phyloP scores from a whole-genome alignment of 805 yeast species.

The Kurtzmaniella cleridarum region DNA sequence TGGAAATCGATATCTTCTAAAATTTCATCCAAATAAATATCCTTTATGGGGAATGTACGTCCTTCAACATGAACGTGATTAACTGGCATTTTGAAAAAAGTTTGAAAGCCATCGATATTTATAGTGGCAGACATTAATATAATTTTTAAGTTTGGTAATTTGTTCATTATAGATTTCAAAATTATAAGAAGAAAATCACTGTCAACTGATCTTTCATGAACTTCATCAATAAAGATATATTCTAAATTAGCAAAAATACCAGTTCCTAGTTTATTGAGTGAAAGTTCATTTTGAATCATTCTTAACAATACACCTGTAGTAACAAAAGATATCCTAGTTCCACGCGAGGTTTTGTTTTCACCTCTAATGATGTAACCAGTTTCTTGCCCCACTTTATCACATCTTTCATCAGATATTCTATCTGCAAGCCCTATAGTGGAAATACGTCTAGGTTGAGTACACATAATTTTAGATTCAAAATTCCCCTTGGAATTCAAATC shows the following conservation, averaged over 20 bases:
- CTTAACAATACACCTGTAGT: constrained; percentile 90
- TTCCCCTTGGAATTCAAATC: constrained; percentile 45
- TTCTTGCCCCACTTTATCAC: constrained; percentile 59
- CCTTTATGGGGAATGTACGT: constrained; percentile 86
- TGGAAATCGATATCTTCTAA: constrained; percentile 53
- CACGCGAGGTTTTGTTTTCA: constrained; percentile 57
- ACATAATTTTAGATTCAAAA: constrained; percentile 57
- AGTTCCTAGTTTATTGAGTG: constrained; percentile 17
- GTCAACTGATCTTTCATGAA: constrained; percentile 93
- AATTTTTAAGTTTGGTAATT: constrained; percentile 53
- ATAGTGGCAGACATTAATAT: constrained; percentile 95
- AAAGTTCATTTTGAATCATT: constrained; percentile 60
- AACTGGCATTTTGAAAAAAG: constrained; percentile 50
- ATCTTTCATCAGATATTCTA: constrained; percentile 82
- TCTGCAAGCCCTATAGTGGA: constrained; percentile 94
- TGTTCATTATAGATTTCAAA: constrained; percentile 53
- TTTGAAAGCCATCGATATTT: constrained; percentile 58
- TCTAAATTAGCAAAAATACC: constrained; percentile 50
- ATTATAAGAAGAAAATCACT: constrained; percentile 80
- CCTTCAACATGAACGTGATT: constrained; percentile 85
- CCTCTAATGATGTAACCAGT: constrained; percentile 91
- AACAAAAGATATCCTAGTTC: constrained; percentile 76
- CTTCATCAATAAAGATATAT: constrained; percentile 85
- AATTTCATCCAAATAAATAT: constrained; percentile 65
- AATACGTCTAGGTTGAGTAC: constrained; percentile 95